Evolutionary conservation across 805 yeast species (phyloP).

Genomic region (Priceomyces fermenticarens): DNA sequence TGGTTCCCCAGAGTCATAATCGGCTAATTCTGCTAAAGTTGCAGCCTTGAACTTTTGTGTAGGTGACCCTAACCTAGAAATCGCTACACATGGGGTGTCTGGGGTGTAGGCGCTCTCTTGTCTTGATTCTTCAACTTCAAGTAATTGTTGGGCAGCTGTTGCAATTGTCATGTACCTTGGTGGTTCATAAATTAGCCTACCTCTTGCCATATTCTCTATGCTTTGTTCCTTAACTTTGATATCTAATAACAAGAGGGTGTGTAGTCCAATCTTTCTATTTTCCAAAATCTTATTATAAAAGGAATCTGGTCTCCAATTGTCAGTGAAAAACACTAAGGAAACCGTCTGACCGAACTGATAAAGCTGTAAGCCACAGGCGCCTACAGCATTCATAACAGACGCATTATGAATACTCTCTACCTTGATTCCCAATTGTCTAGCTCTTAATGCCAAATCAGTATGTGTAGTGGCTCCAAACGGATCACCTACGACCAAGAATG

Average conservation of each 20-base stretch:
- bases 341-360: constrained; percentile 97
- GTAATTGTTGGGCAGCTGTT: constrained; percentile 82
- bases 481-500: constrained; percentile 95
- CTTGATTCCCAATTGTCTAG: constrained; percentile 75
- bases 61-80: constrained; percentile 88
- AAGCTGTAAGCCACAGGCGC: constrained; percentile 94
- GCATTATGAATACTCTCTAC: constrained; percentile 92
- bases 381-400: constrained; percentile 96
- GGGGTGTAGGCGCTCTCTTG: constrained; percentile 77
- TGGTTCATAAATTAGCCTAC: constrained; percentile 89
- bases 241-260: constrained; percentile 82
- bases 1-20: constrained; percentile 91
- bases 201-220: constrained; percentile 89
- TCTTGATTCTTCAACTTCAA: constrained; percentile 82
- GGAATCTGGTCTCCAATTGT: constrained; percentile 93
- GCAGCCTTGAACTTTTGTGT: constrained; percentile 81
- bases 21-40: constrained; percentile 70
- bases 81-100: constrained; percentile 89
- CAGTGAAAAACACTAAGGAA: constrained; percentile 94
- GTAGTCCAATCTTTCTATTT: constrained; percentile 86
- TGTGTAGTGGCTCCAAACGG: constrained; percentile 98
- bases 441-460: constrained; percentile 88
- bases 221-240: constrained; percentile 97
- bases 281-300: constrained; percentile 88
- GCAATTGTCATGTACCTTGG: constrained; percentile 94